Conservation (phyloP, 139 green algal species). For the Desmodesmus armatus region DNA sequence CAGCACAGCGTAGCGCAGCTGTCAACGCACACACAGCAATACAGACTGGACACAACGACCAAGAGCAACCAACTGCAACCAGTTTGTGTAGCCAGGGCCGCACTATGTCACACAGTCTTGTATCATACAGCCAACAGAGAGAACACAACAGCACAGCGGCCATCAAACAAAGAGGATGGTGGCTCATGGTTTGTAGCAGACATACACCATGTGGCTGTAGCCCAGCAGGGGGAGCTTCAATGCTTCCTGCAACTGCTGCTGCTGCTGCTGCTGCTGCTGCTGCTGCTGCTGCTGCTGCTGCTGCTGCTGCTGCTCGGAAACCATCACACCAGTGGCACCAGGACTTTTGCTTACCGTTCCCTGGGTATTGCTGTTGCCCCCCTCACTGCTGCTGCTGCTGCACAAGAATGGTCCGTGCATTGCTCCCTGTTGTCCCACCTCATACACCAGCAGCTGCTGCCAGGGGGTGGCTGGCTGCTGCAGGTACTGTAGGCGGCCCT, state of each 20-base stretch:
- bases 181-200: conserved; percentile 9
- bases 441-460: conserved; percentile 48
- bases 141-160: too few species aligned
- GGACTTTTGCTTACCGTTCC: neutral
- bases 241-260: conserved; percentile 2
- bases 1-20: too few species aligned
- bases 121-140: too few species aligned
- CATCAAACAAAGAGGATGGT: too few species aligned
- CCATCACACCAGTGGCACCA: neutral
- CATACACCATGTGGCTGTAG: conserved; percentile 27
- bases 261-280: neutral
- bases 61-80: too few species aligned
- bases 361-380: neutral
- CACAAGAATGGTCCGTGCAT: conserved; percentile 47
- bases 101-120: too few species aligned
- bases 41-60: too few species aligned
- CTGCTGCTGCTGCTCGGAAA: neutral
- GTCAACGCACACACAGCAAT: too few species aligned
- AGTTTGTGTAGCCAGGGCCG: too few species aligned
- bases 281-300: neutral
- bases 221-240: conserved; percentile 3
- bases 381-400: neutral
- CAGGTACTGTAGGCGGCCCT: conserved; percentile 42
- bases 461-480: conserved; percentile 39
- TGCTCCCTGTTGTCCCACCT: conserved; percentile 59